Conservation (phyloP, 305 asterid genomes). For the Rubia tinctorum region DNA sequence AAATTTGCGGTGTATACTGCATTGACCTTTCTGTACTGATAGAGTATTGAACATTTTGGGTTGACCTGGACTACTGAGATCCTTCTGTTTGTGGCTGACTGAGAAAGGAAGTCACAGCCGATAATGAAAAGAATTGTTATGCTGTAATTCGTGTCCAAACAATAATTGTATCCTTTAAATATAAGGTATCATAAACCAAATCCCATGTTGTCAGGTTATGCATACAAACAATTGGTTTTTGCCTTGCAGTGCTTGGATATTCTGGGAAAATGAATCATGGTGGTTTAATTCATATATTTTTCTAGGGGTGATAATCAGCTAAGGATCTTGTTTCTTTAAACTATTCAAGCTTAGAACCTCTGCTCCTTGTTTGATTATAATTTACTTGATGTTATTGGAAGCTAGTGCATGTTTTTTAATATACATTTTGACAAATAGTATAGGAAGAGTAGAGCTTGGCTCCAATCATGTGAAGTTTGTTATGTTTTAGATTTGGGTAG, state of each 20-base stretch:
- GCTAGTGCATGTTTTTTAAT: background rate
- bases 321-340: conserved; percentile 1
- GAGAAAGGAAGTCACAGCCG: background rate
- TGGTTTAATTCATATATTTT: background rate
- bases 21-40: background rate
- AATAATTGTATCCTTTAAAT: background rate
- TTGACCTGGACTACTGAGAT: background rate
- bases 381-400: background rate
- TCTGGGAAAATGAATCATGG: background rate
- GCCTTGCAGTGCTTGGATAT: background rate
- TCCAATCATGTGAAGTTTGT: background rate
- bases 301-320: background rate
- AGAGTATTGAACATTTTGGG: background rate
- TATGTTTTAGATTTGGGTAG: background rate
- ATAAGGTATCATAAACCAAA: background rate
- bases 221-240: background rate
- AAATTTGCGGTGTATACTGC: background rate
- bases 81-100: background rate
- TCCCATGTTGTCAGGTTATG: background rate
- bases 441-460: background rate
- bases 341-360: background rate
- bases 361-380: background rate
- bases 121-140: background rate
- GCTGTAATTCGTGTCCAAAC: background rate
- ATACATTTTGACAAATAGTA: background rate